Conservation (phyloP, 2,329 filamentous ascomycete genomes). For the Hymenoscyphus repandus region DNA sequence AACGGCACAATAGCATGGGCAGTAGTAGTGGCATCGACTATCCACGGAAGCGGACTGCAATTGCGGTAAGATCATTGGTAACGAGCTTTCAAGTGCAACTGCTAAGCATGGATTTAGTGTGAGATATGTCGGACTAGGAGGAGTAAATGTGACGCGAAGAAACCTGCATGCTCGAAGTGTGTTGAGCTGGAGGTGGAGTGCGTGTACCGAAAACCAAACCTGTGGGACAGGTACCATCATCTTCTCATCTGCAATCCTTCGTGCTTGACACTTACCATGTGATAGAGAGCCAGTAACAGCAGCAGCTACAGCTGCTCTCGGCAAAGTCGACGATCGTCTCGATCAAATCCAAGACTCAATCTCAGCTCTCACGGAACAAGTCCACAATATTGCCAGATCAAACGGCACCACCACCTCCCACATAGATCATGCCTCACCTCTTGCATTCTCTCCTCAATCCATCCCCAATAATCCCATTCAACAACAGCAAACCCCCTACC, state of each 20-base stretch:
- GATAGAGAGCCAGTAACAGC: slow-evolving; percentile 1
- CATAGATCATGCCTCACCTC: neutral
- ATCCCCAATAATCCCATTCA: neutral
- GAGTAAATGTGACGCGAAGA: neutral
- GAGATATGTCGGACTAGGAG: neutral
- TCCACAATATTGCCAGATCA: neutral
- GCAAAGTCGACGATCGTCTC: slow-evolving; percentile 1
- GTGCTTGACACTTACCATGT: neutral
- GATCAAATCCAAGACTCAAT: slow-evolving; percentile 5
- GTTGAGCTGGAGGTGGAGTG: neutral
- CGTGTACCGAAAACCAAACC: neutral
- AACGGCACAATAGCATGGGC: neutral
- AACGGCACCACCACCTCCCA: neutral
- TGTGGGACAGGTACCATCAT: neutral
- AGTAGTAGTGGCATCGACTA: slow-evolving; percentile 1
- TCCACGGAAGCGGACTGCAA: slow-evolving; percentile 4
- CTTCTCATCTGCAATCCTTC: neutral
- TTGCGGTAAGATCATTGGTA: neutral
- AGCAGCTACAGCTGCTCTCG: slow-evolving; percentile 1
- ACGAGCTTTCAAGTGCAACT: neutral
- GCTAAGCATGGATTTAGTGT: neutral
- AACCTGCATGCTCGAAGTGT: neutral
- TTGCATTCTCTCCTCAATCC: neutral
- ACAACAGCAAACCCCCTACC: neutral
- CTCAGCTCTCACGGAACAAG: neutral